phyloP scores from a whole-genome alignment of 164 flowering plant genomes.

The Amborella trichopoda region DNA sequence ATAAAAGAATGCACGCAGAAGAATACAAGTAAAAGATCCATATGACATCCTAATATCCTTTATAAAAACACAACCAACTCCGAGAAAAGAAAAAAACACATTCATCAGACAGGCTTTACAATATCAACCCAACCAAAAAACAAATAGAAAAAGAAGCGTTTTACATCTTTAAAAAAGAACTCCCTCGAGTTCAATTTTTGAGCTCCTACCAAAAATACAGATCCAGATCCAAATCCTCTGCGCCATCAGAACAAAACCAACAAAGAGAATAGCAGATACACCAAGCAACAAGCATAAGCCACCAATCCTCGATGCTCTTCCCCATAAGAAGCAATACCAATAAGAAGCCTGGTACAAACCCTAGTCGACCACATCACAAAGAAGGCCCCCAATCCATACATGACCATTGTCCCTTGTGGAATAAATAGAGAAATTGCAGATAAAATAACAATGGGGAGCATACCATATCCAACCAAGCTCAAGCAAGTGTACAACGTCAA shows the following conservation, averaged over 20 bases:
- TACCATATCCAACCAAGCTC: conserved; percentile 71
- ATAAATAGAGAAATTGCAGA: conserved; percentile 64
- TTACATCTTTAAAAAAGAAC: no score
- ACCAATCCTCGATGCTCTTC: conserved; percentile 79
- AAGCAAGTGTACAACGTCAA: conserved; percentile 71
- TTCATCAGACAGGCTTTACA: no score
- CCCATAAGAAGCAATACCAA: conserved; percentile 55
- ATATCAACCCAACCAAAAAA: no score
- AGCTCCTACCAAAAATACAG: no score
- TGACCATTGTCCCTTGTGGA: conserved; percentile 41
- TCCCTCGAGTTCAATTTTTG: no score
- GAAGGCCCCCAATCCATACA: conserved; percentile 31
- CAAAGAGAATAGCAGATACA: conserved; percentile 67
- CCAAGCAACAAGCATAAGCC: conserved; percentile 78
- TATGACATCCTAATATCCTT: no score
- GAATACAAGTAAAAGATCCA: no score
- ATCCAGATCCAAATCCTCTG: no score
- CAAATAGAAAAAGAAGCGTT: no score
- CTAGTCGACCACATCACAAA: conserved; percentile 79
- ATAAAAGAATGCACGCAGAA: no score
- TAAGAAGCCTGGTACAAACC: conserved; percentile 57
- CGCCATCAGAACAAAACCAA: conserved; percentile 50
- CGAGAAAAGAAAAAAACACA: no score
- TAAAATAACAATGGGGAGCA: conserved; percentile 71
- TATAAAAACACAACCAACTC: no score